Evolutionary conservation across 2,329 filamentous ascomycete genomes (phyloP).

Genomic region (Periconia macrospinosa): DNA sequence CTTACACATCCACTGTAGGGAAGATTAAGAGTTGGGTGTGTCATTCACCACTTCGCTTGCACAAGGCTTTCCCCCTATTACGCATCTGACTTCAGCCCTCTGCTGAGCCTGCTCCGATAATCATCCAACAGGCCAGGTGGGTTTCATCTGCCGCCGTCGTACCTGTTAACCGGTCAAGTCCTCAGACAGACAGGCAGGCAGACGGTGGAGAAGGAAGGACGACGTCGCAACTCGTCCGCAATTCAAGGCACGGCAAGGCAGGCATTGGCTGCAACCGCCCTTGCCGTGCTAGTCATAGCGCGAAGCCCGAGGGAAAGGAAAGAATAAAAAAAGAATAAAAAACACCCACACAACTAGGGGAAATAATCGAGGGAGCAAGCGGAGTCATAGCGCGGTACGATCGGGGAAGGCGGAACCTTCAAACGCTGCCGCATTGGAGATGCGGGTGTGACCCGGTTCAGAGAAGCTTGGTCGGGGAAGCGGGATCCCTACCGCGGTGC

Average conservation of each 20-base stretch:
- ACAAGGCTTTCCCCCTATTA: background rate
- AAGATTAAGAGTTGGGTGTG: background rate
- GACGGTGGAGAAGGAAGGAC: background rate
- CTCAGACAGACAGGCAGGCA: background rate
- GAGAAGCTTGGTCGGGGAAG: conserved; percentile 4
- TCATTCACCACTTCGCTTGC: background rate
- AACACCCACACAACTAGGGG: too few species aligned
- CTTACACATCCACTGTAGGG: background rate
- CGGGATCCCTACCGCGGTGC: background rate
- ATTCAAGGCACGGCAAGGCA: too few species aligned
- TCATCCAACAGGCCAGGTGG: background rate
- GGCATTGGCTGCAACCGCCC: background rate
- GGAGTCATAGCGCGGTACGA: background rate
- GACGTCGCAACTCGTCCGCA: background rate
- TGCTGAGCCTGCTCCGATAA: background rate
- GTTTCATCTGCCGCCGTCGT: background rate
- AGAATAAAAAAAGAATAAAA: background rate
- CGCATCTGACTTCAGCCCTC: background rate
- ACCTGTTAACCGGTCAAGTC: too few species aligned
- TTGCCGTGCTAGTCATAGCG: background rate
- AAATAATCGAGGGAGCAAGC: background rate
- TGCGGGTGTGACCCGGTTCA: conserved; percentile 1
- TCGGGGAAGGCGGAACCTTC: conserved; percentile 2
- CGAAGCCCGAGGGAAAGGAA: background rate
- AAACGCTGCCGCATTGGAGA: background rate